Percentiles rank a stretch among this genome's conserved stretches.
Conservation (phyloP, 1,139 yeast genomes). For the Diutina rugosa region DNA sequence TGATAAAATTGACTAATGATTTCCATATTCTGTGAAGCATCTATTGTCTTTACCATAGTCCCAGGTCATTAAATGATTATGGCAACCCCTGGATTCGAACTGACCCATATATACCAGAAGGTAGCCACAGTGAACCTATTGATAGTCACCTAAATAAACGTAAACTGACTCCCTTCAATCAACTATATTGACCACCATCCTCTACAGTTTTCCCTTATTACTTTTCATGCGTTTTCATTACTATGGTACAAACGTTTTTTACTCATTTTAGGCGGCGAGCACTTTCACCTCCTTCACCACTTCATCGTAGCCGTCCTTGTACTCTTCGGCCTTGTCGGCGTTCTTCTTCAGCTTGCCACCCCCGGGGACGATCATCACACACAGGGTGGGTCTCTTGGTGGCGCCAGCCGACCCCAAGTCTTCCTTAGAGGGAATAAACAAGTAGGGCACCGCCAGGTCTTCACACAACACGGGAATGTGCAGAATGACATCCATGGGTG, state of each 20-base stretch:
- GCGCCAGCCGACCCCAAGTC: constrained; percentile 98
- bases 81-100: no score
- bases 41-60: no score
- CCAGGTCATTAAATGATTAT: no score
- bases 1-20: no score
- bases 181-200: background rate
- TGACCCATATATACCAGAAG: no score
- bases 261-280: constrained; percentile 4
- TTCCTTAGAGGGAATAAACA: constrained; percentile 93
- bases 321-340: constrained; percentile 73
- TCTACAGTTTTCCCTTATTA: background rate
- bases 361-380: constrained; percentile 96
- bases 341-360: constrained; percentile 80
- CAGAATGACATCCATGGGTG: constrained; percentile 94
- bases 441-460: constrained; percentile 79
- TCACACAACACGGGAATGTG: constrained; percentile 97
- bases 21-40: no score
- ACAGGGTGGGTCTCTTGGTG: constrained; percentile 96
- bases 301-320: constrained; percentile 87
- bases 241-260: background rate
- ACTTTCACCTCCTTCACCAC: constrained; percentile 70
- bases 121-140: no score
- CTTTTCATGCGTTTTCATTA: background rate
- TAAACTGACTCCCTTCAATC: background rate
- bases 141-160: background rate